These are phyloP conservation scores for Candida ficus DNA, from an alignment of 805 yeast species.

Conservation along the genomic window DNA sequence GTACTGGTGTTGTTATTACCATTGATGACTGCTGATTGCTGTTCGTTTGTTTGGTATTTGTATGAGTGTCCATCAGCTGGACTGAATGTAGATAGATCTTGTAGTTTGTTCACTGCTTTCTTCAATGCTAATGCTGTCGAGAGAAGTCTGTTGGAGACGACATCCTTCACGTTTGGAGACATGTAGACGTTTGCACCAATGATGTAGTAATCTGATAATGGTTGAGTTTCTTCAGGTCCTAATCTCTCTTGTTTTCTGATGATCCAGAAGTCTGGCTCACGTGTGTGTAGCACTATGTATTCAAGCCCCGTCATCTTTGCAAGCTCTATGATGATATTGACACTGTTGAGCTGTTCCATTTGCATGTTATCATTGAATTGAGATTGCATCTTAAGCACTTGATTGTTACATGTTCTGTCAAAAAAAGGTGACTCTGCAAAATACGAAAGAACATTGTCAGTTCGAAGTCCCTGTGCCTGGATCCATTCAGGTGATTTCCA, in stretches of 20 bases:
- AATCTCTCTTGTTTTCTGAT: constrained; percentile 74
- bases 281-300: constrained; percentile 63
- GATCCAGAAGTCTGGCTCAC: constrained; percentile 94
- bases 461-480: constrained; percentile 77
- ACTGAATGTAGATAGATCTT: constrained; percentile 46
- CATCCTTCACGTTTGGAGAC: constrained; percentile 73
- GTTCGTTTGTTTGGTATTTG: constrained; percentile 10
- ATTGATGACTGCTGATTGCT: too few species aligned
- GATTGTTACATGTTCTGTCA: constrained; percentile 91
- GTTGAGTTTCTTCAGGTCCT: constrained; percentile 43
- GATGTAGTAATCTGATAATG: constrained; percentile 76
- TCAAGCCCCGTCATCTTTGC: constrained; percentile 81
- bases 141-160: constrained; percentile 62
- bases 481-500: constrained; percentile 99
- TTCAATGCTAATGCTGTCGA: constrained; percentile 30
- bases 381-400: constrained; percentile 90
- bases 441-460: constrained; percentile 89
- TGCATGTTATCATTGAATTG: constrained; percentile 60
- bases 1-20: not conserved
- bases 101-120: constrained; percentile 42
- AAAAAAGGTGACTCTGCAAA: constrained; percentile 93
- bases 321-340: constrained; percentile 50
- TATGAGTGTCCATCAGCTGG: constrained; percentile 59
- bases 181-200: constrained; percentile 90
- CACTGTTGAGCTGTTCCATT: constrained; percentile 22